Conservation (phyloP, 352 stramenopile genomes). For the Ophiocytium majus region DNA sequence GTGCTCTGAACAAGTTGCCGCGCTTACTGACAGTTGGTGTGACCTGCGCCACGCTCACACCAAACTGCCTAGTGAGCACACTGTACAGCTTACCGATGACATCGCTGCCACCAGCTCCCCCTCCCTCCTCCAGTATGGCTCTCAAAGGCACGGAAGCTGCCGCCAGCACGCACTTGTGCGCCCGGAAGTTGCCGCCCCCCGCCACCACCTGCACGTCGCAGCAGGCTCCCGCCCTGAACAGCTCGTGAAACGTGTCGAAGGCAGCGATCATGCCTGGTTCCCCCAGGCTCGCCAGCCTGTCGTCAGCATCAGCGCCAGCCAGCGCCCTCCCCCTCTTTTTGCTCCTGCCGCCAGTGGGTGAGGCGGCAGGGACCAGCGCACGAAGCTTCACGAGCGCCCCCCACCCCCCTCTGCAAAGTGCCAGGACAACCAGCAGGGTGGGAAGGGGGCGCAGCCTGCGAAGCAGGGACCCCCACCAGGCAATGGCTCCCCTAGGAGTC, state of each 20-base stretch:
- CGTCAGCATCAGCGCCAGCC: neutral
- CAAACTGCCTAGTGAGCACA: neutral
- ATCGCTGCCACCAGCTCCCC: slow-evolving; percentile 32
- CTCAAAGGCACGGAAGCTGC: slow-evolving; percentile 37
- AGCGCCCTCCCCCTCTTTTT: neutral
- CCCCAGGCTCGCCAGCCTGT: slow-evolving; percentile 24
- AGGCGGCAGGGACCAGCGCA: neutral
- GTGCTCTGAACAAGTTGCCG: neutral
- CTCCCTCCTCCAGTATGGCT: slow-evolving; percentile 40
- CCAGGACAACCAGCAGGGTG: neutral
- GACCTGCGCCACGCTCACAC: neutral
- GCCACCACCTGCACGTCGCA: slow-evolving; percentile 43
- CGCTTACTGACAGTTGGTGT: neutral
- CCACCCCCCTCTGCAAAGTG: neutral
- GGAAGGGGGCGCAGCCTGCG: neutral
- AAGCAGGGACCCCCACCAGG: neutral
- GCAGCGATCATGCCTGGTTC: slow-evolving; percentile 17
- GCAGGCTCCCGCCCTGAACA: slow-evolving; percentile 37
- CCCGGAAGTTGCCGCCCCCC: slow-evolving; percentile 32
- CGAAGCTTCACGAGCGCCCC: neutral
- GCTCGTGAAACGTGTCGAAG: slow-evolving; percentile 41
- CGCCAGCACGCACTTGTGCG: slow-evolving; percentile 48
- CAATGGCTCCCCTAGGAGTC: neutral
- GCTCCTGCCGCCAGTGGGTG: neutral
- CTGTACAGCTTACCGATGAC: slow-evolving; percentile 21